Percentiles rank a stretch among this genome's conserved stretches.
These are phyloP conservation scores for Boletus tomentosulus DNA, from an alignment of 768 basidiomycete genomes.

Conservation along the genomic window DNA sequence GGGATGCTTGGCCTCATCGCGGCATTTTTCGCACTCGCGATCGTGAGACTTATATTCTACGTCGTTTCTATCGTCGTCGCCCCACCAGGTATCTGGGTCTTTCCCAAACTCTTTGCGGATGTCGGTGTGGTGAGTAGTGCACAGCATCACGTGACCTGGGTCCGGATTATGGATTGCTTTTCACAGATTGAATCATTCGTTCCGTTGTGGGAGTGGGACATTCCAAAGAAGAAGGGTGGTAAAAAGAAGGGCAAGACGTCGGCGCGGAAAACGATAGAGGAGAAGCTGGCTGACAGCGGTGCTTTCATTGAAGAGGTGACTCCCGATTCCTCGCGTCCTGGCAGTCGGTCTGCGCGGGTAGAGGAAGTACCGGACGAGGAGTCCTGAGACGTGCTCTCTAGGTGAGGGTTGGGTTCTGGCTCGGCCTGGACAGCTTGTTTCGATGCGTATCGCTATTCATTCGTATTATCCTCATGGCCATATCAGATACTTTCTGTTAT, in stretches of 20 bases:
- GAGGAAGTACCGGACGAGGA: slow-evolving; percentile 46
- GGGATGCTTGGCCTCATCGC: slow-evolving; percentile 84
- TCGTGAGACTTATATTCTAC: slow-evolving; percentile 91
- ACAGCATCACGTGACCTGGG: not conserved
- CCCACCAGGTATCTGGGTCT: slow-evolving; percentile 96
- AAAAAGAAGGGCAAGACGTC: slow-evolving; percentile 55
- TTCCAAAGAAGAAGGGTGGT: slow-evolving; percentile 64
- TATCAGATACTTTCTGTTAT: not conserved
- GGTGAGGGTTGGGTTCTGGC: not conserved
- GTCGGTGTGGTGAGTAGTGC: slow-evolving; percentile 86
- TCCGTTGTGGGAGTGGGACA: slow-evolving; percentile 95
- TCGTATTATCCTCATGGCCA: not conserved
- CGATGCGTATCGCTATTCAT: not conserved
- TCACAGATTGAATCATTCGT: slow-evolving; percentile 94
- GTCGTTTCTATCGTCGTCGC: slow-evolving; percentile 83
- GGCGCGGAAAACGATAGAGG: slow-evolving; percentile 30
- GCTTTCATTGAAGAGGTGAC: slow-evolving; percentile 37
- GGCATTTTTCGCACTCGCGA: slow-evolving; percentile 85
- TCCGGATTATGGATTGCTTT: not conserved
- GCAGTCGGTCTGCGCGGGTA: slow-evolving; percentile 37
- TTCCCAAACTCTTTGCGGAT: slow-evolving; percentile 96
- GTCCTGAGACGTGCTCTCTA: slow-evolving; percentile 11
- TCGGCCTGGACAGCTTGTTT: not conserved
- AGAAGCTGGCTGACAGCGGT: slow-evolving; percentile 39
- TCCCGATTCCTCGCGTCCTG: slow-evolving; percentile 30